Conservation (phyloP, 177 flowering plant species). For the Vitis hybrid region DNA sequence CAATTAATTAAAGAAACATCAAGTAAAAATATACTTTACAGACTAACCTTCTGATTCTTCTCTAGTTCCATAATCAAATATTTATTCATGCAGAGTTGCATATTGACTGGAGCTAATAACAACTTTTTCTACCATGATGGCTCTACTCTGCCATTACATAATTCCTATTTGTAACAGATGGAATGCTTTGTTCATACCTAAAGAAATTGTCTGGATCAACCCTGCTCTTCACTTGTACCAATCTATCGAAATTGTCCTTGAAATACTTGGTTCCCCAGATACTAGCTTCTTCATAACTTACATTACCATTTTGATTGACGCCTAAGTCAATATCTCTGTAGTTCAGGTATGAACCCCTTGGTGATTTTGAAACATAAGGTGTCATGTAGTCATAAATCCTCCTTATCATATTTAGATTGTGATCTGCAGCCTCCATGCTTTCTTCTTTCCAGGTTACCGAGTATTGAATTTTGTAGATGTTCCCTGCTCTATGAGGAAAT, state of each 20-base stretch:
- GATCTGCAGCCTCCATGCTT: background rate
- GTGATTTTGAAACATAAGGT: background rate
- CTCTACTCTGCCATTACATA: too few relatives aligned
- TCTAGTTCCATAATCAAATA: too few relatives aligned
- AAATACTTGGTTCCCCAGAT: constrained; percentile 2
- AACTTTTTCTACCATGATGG: too few relatives aligned
- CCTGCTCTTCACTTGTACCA: constrained; percentile 1
- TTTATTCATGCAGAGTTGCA: too few relatives aligned
- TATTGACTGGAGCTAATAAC: too few relatives aligned
- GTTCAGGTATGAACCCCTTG: constrained; percentile 6
- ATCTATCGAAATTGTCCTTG: constrained; percentile 5
- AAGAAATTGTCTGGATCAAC: constrained; percentile 9
- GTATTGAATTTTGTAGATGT: constrained; percentile 19
- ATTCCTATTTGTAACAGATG: constrained; percentile 1
- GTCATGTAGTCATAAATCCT: constrained; percentile 6
- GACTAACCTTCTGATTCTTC: too few relatives aligned
- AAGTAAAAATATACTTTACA: too few relatives aligned
- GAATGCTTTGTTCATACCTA: constrained; percentile 9
- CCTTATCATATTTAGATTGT: background rate
- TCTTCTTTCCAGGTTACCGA: constrained; percentile 10
- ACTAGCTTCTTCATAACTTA: background rate
- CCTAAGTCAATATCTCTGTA: constrained; percentile 6
- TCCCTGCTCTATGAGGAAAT: constrained; percentile 25
- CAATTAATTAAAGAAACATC: too few relatives aligned
- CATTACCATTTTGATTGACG: background rate